Evolutionary conservation across 176 grass and related monocot genomes (phyloP), one percentile per base, ranked within the genome.

Genomic region (Tuctoria greenei): DNA sequence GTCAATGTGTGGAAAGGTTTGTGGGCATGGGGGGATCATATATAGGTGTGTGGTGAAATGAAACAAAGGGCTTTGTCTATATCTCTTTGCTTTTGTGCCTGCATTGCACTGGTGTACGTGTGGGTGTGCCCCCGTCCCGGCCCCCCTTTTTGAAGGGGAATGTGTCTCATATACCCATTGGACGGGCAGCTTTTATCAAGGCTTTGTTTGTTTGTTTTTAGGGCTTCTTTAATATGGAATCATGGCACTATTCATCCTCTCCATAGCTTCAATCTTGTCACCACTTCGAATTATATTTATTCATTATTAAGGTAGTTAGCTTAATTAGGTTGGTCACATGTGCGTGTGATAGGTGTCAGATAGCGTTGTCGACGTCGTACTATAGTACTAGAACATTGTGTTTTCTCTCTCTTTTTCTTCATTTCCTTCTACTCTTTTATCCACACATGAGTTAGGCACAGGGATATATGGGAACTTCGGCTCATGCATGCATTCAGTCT

Each of bases 141-240:
- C 31, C 31, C 31, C 31, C 31, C 3, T 31, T 31, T 31, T 31
- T 31, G 31, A 76, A 82, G 79, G 76, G 71, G 90, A 61, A 88
- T 64, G 84, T 91, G 81, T 84, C 84, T 91, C 84, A 90, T 83
- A 84, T 87, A 84, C 89, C 84, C 89, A 81, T 87, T 84, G 81
- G 89, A 84, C 70, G 77, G 85, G 80, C 89, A 91, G 81, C 89
- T 84, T 91, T 91, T 86, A 79, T 86, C 70, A 80, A 79, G 50
- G 49, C 80, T 86, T 83, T 86, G 80, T 80, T 86, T 75, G 84
- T 74, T 86, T 67, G 83, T 86, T 90, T 31, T 86, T 80, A 23
- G 34, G 80, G 71, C 39, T 1, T 40, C 81, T 64, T 79, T 14
- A 46, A 75, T 75, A 63, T 74, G 80, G 75, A 80, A 62, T 68